Evolutionary conservation across 2,329 filamentous ascomycete species (phyloP), one percentile per base, ranked within the genome.

Genomic region (Emergomyces orientalis): DNA sequence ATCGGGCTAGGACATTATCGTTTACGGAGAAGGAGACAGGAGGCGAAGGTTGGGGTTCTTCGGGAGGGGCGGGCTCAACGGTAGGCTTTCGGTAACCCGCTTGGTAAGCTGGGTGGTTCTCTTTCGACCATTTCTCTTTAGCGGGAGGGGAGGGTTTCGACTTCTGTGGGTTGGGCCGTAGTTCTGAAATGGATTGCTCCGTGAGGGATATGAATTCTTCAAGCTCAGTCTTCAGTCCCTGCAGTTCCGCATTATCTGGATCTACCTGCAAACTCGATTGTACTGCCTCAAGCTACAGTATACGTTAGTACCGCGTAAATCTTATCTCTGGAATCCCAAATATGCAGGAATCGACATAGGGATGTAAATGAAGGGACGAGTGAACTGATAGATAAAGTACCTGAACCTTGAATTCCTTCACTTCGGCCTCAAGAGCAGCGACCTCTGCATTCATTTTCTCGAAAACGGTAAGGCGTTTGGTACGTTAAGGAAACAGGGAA

Each of bases 1-100:
- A 99, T 76, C 93, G 92, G 56, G 93, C 94, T 75, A 94, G 82
- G 61, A 97, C 89, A 39, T 82, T 89, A 71, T 99, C 94, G 73
- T 96, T 96, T 67, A 96, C 90, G 63, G 88, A 85, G 77, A 92
- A 96, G 11, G 81, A 82, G 2, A 82, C 80, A 0, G 82, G 78
- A 2, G 77, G 75, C 39, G 82, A 77, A 37, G 76, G 65, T 25
- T 82, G 80, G 67, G 88, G 84, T 61, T 85, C 84, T 62, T 82
- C 75, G 66, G 73, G 64, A 14, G 71, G 59, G 63, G 67, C 37
- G 67, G 74, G 64, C 69, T 79, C 69, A 60, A 68, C 61, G 66
- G 74, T 69, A n/a, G 80, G 74, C 66, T 81, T 76, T 69, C 69
- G 75, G 76, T 80, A 75, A 73, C 78, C 80, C 80, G 89, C 77